These are phyloP conservation scores for Argentina anserina DNA, from an alignment of 306 rosid genomes.

Conservation along the genomic window DNA sequence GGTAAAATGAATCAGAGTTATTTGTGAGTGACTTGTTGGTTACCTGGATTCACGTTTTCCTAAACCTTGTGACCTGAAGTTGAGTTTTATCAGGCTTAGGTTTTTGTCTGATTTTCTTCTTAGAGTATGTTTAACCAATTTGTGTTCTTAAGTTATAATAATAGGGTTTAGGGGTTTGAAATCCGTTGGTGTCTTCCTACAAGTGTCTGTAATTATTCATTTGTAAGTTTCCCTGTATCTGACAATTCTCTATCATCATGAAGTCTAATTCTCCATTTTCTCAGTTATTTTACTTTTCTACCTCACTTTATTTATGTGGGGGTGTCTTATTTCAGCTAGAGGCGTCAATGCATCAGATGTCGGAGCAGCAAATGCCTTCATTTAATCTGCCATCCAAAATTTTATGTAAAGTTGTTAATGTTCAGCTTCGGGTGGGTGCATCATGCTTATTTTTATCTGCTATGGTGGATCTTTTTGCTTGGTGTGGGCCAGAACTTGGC, in stretches of 20 bases:
- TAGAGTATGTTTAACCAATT: background rate
- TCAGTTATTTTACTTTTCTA: background rate
- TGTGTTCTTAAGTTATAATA: background rate
- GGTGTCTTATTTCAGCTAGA: slow-evolving; percentile 57
- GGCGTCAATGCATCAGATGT: slow-evolving; percentile 96
- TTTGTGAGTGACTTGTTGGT: background rate
- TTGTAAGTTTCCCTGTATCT: background rate
- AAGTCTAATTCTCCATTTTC: background rate
- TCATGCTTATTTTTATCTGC: slow-evolving; percentile 13
- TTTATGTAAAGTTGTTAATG: slow-evolving; percentile 85
- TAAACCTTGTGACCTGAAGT: background rate
- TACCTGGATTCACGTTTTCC: background rate
- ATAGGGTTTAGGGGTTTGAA: background rate
- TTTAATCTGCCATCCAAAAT: slow-evolving; percentile 85
- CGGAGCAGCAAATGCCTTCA: slow-evolving; percentile 96
- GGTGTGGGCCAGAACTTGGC: slow-evolving; percentile 7
- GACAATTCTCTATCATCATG: background rate
- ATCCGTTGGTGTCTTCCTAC: background rate
- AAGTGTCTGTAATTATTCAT: background rate
- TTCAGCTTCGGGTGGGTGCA: slow-evolving; percentile 75
- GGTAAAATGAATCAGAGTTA: background rate
- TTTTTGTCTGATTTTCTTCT: background rate
- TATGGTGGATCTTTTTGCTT: background rate
- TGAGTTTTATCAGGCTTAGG: background rate
- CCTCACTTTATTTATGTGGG: background rate